These are phyloP conservation scores for Lepiota brunneoincarnata DNA, from an alignment of 768 basidiomycete species.

Conservation along the genomic window DNA sequence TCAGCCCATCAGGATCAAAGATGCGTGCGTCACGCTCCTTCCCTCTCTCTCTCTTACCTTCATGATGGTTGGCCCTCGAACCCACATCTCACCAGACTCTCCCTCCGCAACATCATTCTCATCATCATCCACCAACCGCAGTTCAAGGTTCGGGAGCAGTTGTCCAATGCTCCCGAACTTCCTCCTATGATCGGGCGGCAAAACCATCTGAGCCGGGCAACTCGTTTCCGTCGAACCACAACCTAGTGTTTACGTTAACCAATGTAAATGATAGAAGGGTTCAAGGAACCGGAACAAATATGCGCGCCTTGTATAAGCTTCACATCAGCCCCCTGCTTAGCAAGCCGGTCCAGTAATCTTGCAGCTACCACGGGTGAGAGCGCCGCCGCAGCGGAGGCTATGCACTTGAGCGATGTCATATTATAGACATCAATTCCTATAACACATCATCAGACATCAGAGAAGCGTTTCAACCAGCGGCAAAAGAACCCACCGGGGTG, in stretches of 20 bases:
- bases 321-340: constrained; percentile 12
- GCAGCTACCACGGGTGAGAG: constrained; percentile 48
- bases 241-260: constrained; percentile 23
- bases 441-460: not conserved
- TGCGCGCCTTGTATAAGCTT: constrained; percentile 19
- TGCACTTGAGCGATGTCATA: constrained; percentile 42
- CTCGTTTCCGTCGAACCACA: constrained; percentile 68
- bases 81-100: constrained; percentile 64
- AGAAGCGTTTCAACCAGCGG: not conserved
- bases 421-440: constrained; percentile 49
- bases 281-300: not conserved
- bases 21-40: not conserved
- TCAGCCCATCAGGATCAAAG: not conserved
- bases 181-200: constrained; percentile 28
- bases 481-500: constrained; percentile 40
- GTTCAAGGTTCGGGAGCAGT: constrained; percentile 58
- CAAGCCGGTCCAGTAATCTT: constrained; percentile 25
- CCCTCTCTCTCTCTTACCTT: constrained; percentile 34
- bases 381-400: constrained; percentile 67
- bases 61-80: constrained; percentile 66
- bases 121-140: constrained; percentile 48
- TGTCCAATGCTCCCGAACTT: constrained; percentile 55
- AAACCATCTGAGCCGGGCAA: constrained; percentile 45
- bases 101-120: constrained; percentile 37
- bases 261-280: not conserved